phyloP scores from a whole-genome alignment of 495 filamentous ascomycete species.

The Aspergillus homomorphus region DNA sequence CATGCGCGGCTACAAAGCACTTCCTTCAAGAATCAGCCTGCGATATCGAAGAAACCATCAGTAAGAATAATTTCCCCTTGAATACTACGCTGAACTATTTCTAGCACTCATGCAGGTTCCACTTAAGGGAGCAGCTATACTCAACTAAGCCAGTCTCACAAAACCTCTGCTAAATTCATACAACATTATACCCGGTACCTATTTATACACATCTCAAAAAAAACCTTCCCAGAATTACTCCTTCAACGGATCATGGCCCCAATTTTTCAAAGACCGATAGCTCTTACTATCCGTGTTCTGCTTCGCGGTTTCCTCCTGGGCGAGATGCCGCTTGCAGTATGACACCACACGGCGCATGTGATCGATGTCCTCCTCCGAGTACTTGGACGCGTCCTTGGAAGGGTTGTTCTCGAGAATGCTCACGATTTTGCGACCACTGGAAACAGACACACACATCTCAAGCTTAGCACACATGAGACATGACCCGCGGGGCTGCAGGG shows the following conservation, averaged over 20 bases:
- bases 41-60: no score
- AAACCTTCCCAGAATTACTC: conserved; percentile 3
- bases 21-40: no score
- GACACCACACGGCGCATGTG: conserved; percentile 67
- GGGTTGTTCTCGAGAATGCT: conserved; percentile 62
- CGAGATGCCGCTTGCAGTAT: conserved; percentile 63
- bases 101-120: no score
- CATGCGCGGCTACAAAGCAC: no score
- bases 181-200: neutral
- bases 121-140: no score
- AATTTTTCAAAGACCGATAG: conserved; percentile 63
- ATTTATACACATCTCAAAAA: neutral
- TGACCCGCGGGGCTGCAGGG: neutral
- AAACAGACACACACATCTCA: neutral
- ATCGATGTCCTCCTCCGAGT: conserved; percentile 53
- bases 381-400: conserved; percentile 49
- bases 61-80: no score
- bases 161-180: neutral
- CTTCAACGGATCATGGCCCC: conserved; percentile 63
- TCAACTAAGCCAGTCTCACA: no score
- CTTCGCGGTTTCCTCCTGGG: conserved; percentile 60
- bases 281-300: conserved; percentile 52
- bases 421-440: conserved; percentile 61
- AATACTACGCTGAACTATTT: no score
- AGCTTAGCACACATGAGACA: neutral